Percentiles rank a stretch among this genome's conserved stretches.
Conservation (phyloP, 1,139 yeast species). For the Suhomyces atakaporum region DNA sequence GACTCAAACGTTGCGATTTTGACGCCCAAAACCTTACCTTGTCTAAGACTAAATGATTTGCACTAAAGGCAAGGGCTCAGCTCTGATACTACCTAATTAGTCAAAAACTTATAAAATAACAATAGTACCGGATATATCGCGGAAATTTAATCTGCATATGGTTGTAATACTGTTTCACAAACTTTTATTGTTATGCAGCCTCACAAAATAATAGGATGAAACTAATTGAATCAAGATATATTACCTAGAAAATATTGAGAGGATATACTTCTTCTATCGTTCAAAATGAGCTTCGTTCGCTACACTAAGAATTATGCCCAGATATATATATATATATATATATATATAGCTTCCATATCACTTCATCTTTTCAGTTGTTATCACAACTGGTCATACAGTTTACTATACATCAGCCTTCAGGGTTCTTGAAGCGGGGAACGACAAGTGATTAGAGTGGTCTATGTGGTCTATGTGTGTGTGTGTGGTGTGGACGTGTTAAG, state of each 20-base stretch:
- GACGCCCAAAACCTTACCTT: slow-evolving; percentile 1
- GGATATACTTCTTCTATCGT: too few relatives aligned
- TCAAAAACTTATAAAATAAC: slow-evolving; percentile 3
- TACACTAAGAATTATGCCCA: too few relatives aligned
- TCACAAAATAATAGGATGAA: slow-evolving; percentile 4
- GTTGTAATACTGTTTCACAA: slow-evolving; percentile 1
- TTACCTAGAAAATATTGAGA: too few relatives aligned
- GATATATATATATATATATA: too few relatives aligned
- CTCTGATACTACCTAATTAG: background rate
- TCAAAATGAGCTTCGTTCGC: too few relatives aligned
- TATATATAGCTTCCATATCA: too few relatives aligned
- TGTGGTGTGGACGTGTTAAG: too few relatives aligned
- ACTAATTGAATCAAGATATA: too few relatives aligned
- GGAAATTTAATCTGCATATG: slow-evolving; percentile 2
- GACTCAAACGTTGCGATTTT: slow-evolving; percentile 3
- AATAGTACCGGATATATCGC: slow-evolving; percentile 2
- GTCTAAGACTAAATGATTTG: slow-evolving; percentile 5
- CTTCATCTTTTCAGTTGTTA: too few relatives aligned
- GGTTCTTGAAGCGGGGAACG: background rate
- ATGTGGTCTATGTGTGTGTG: too few relatives aligned
- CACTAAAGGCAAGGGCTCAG: slow-evolving; percentile 9
- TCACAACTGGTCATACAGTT: too few relatives aligned
- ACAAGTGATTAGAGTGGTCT: background rate
- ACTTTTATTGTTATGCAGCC: slow-evolving; percentile 5
- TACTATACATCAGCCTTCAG: too few relatives aligned